Conservation (phyloP, 73 alveolate species). For the Tetrahymena borealis region DNA sequence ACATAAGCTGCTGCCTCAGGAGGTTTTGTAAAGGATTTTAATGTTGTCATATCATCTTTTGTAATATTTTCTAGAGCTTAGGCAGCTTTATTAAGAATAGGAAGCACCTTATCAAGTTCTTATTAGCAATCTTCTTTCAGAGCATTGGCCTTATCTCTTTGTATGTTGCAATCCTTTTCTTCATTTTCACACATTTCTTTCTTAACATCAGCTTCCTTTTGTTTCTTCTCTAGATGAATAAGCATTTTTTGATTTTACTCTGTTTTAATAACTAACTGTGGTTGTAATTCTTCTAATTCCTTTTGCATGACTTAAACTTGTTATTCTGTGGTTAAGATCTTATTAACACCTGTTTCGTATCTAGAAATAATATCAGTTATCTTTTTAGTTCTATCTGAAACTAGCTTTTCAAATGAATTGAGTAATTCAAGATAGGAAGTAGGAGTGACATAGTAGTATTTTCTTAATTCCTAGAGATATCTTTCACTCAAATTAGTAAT, state of each 20-base stretch:
- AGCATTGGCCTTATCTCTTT: constrained; percentile 67
- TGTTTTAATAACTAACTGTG: constrained; percentile 71
- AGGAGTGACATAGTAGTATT: constrained; percentile 99
- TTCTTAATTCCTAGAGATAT: constrained; percentile 41
- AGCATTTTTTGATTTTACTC: constrained; percentile 44
- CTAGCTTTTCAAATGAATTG: constrained; percentile 86
- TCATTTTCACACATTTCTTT: constrained; percentile 40
- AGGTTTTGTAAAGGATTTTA: constrained; percentile 37
- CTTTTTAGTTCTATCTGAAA: constrained; percentile 39
- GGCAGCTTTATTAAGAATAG: constrained; percentile 92
- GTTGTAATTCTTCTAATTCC: constrained; percentile 78
- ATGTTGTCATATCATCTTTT: constrained; percentile 76
- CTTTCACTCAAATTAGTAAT: constrained; percentile 28
- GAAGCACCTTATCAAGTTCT: constrained; percentile 95
- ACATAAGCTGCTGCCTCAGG: constrained; percentile 43
- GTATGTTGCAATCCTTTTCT: constrained; percentile 46
- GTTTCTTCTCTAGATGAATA: constrained; percentile 35
- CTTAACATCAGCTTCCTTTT: constrained; percentile 60
- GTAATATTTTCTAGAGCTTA: constrained; percentile 88
- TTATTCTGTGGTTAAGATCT: constrained; percentile 69
- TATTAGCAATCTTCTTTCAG: constrained; percentile 69
- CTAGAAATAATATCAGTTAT: constrained; percentile 22
- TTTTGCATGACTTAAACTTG: constrained; percentile 78
- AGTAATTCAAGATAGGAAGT: constrained; percentile 96
- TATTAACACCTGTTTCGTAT: constrained; percentile 75